Evolutionary conservation across 306 rosid genomes (phyloP), one percentile per base, ranked within the genome.

Genomic region (Malus sieversii): DNA sequence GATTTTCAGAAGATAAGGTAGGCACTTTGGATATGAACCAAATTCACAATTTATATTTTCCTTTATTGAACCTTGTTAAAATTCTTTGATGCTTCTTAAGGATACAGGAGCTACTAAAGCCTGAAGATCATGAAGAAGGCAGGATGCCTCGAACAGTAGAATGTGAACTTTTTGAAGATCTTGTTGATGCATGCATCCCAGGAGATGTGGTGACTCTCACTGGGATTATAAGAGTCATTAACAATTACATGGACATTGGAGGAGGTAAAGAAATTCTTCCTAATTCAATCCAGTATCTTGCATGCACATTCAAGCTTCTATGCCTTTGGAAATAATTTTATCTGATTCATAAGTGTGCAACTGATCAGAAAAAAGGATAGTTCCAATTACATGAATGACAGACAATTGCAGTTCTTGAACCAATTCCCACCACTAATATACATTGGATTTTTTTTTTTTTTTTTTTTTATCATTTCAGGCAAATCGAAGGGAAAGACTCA

Each of bases 141-240:
- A 84, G 97, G 65, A 90, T 95, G 73, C 98, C 98, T 80, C 92
- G 97, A 75, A 95, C 97, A 70, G 97, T 95, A 74, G 97, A 95
- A 81, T 95, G 97, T 81, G 98, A 95, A 75, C 93, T 95, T 68
- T 84, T 84, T 45, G 90, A 90, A 84, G 96, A 92, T 82, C 97
- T 95, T 73, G 97, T 92, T 82, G 97, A 92, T 87, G 88, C 88
- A 19, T 92, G 98, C 92, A 90, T 92, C 81, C 97, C 98, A 69
- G 97, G 98, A 80, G 97, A 95, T 72, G 96, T 92, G 82, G 95
- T 95, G 86, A 92, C 97, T 74, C 97, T 90, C 75, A 86, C 93
- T 52, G 98, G 98, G 83, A 89, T 92, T 61, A 86, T 92, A 73
- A 89, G 89, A 84, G 97, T 93, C 80, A 92, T 92, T 79, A 95